phyloP scores from a whole-genome alignment of 352 stramenopile genomes.

The Globisporangium solare region DNA sequence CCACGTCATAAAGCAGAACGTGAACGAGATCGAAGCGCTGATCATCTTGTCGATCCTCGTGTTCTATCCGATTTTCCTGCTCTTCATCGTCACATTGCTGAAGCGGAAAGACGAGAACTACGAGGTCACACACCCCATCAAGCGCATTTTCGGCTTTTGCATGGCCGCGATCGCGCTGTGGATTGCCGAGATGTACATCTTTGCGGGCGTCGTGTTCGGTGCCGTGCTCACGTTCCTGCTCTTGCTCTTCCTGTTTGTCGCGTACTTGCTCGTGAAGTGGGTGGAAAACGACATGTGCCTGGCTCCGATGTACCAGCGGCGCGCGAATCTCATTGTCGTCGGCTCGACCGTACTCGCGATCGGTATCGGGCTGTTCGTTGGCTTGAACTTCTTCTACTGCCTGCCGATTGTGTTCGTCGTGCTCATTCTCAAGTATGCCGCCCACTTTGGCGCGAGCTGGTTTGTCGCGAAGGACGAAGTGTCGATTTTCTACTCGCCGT shows the following conservation, averaged over 20 bases:
- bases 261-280: slow-evolving; percentile 80
- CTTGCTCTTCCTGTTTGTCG: slow-evolving; percentile 62
- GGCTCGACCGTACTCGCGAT: slow-evolving; percentile 33
- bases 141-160: slow-evolving; percentile 31
- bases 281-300: slow-evolving; percentile 83
- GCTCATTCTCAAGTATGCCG: slow-evolving; percentile 64
- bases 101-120: slow-evolving; percentile 80
- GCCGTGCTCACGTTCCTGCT: slow-evolving; percentile 53
- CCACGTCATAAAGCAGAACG: slow-evolving; percentile 38
- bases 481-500: slow-evolving; percentile 79
- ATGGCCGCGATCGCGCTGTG: slow-evolving; percentile 39
- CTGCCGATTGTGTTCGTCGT: slow-evolving; percentile 84
- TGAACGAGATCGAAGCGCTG: slow-evolving; percentile 73
- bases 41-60: slow-evolving; percentile 69
- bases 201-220: slow-evolving; percentile 44
- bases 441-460: slow-evolving; percentile 60
- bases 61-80: slow-evolving; percentile 77
- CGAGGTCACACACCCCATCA: slow-evolving; percentile 44
- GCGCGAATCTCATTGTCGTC: slow-evolving; percentile 41
- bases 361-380: slow-evolving; percentile 33
- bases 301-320: slow-evolving; percentile 47
- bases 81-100: slow-evolving; percentile 63
- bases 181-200: slow-evolving; percentile 82
- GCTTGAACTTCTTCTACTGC: slow-evolving; percentile 78
- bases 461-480: slow-evolving; percentile 60